Evolutionary conservation across 352 stramenopile species (phyloP).

Genomic region (Phytophthora foliorum): DNA sequence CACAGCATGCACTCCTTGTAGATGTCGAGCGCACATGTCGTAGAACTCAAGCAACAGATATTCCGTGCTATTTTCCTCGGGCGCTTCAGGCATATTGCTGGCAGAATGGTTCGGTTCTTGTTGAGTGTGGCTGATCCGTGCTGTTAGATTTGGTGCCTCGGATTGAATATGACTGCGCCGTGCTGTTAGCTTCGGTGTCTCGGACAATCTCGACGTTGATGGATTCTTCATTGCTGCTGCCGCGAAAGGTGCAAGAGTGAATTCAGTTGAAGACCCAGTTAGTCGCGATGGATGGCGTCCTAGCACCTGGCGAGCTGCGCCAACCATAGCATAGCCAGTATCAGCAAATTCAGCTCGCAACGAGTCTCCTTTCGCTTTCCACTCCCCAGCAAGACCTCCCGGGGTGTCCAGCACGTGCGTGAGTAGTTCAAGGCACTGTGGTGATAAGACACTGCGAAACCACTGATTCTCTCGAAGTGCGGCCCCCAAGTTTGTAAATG

Average conservation of each 20-base stretch:
- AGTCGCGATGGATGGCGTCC: conserved; percentile 6
- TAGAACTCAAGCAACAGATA: conserved; percentile 70
- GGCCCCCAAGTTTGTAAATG: conserved; percentile 42
- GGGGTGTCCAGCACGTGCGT: conserved; percentile 43
- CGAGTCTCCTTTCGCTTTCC: conserved; percentile 58
- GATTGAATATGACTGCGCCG: conserved; percentile 15
- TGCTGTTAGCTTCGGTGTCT: conserved; percentile 15
- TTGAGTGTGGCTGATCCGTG: background rate
- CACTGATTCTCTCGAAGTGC: conserved; percentile 57
- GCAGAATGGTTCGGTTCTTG: conserved; percentile 8
- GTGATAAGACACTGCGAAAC: conserved; percentile 46
- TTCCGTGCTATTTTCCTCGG: conserved; percentile 50
- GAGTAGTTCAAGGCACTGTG: conserved; percentile 32
- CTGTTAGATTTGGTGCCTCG: conserved; percentile 2
- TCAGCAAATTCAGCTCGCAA: conserved; percentile 66
- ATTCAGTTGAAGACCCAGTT: conserved; percentile 18
- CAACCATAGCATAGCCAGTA: conserved; percentile 29
- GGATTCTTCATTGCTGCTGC: conserved; percentile 16
- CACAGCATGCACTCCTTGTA: conserved; percentile 63
- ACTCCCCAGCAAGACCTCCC: conserved; percentile 54
- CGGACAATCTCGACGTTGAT: conserved; percentile 1
- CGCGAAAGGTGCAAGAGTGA: conserved; percentile 14
- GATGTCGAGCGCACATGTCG: conserved; percentile 54
- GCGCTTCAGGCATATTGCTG: conserved; percentile 15
- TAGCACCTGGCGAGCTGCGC: background rate